Evolutionary conservation across 805 yeast genomes (phyloP).

Genomic region (Cyberlindnera americana): DNA sequence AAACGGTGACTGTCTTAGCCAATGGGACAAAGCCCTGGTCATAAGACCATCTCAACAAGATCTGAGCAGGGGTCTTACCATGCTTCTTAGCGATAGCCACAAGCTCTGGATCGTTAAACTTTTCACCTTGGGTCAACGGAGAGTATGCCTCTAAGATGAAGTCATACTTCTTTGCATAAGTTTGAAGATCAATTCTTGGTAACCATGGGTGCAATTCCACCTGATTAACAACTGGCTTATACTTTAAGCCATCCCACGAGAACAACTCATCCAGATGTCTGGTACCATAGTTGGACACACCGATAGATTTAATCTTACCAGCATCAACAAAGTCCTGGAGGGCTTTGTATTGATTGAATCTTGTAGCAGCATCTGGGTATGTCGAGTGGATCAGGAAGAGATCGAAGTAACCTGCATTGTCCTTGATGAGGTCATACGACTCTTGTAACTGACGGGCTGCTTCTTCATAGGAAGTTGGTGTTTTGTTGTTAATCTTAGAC

Average conservation of each 20-base stretch:
- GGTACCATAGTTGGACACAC: slow-evolving; percentile 75
- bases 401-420: slow-evolving; percentile 59
- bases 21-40: slow-evolving; percentile 23
- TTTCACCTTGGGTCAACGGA: slow-evolving; percentile 24
- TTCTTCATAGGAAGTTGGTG: slow-evolving; percentile 10
- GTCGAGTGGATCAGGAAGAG: slow-evolving; percentile 69
- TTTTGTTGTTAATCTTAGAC: slow-evolving; percentile 20
- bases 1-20: slow-evolving; percentile 20
- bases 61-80: slow-evolving; percentile 18
- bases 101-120: slow-evolving; percentile 22
- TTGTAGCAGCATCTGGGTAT: slow-evolving; percentile 38
- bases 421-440: slow-evolving; percentile 48
- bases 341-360: slow-evolving; percentile 67
- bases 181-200: slow-evolving; percentile 26
- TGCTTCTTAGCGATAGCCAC: slow-evolving; percentile 22
- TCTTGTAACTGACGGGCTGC: slow-evolving; percentile 40
- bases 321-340: slow-evolving; percentile 67
- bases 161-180: slow-evolving; percentile 20
- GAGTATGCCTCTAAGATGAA: slow-evolving; percentile 23
- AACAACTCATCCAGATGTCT: slow-evolving; percentile 61
- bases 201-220: slow-evolving; percentile 35
- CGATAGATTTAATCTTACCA: slow-evolving; percentile 62
- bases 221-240: slow-evolving; percentile 73
- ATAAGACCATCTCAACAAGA: slow-evolving; percentile 24
- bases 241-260: slow-evolving; percentile 49